A percentile compares a stretch with the other conserved stretches of the same genome.
Conservation (phyloP, 192 early-diverging fungal genomes). For the Backusella liffmaniae region DNA sequence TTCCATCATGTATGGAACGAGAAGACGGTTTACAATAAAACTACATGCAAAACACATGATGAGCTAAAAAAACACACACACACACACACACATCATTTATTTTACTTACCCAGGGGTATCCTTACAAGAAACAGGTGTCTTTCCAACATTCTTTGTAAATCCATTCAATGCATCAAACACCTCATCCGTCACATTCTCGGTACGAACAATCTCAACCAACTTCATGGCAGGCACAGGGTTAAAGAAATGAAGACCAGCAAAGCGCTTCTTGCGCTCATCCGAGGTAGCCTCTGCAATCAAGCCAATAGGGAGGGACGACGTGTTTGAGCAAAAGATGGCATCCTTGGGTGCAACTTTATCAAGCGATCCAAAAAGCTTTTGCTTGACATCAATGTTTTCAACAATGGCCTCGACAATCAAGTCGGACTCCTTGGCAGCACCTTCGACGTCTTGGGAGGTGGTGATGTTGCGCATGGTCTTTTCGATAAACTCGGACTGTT, state of each 20-base stretch:
- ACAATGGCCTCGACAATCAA: slow-evolving; percentile 96
- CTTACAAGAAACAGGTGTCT: slow-evolving; percentile 90
- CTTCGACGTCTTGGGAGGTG: slow-evolving; percentile 61
- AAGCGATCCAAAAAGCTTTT: slow-evolving; percentile 70
- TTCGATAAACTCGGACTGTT: slow-evolving; percentile 68
- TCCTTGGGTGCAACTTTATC: slow-evolving; percentile 69
- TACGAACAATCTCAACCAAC: slow-evolving; percentile 91
- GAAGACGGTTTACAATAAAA: slow-evolving; percentile 93
- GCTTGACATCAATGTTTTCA: slow-evolving; percentile 90
- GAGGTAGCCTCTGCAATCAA: slow-evolving; percentile 73
- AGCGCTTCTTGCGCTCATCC: slow-evolving; percentile 49
- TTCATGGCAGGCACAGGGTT: slow-evolving; percentile 99
- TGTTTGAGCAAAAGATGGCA: slow-evolving; percentile 90
- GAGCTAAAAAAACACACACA: not conserved
- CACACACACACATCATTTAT: not conserved
- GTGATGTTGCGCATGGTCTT: slow-evolving; percentile 65
- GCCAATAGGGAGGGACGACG: slow-evolving; percentile 83
- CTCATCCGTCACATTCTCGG: slow-evolving; percentile 54
- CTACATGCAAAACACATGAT: slow-evolving; percentile 20
- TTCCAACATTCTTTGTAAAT: slow-evolving; percentile 76
- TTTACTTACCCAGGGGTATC: slow-evolving; percentile 85
- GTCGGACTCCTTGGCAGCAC: slow-evolving; percentile 65
- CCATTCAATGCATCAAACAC: slow-evolving; percentile 64
- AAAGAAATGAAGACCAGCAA: slow-evolving; percentile 95
- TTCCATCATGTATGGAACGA: slow-evolving; percentile 97